phyloP scores from a whole-genome alignment of 1,284 basidiomycete species.

The Ganoderma meredithae region DNA sequence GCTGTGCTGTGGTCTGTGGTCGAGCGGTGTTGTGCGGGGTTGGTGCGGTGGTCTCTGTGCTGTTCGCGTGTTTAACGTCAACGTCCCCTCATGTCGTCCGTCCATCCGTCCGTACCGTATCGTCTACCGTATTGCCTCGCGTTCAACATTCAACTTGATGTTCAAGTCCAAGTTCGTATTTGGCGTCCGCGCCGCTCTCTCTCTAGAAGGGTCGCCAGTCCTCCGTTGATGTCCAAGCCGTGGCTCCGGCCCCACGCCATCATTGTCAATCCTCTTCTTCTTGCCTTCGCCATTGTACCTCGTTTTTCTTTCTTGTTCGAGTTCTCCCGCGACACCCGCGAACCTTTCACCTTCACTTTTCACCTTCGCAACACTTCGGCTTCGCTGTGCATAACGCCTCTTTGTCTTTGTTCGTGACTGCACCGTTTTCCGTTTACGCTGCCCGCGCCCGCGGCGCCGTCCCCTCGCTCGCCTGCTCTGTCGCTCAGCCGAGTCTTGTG shows the following conservation, averaged over 20 bases:
- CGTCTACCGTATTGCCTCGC: not conserved
- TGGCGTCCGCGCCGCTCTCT: no score
- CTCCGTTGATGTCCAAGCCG: not conserved
- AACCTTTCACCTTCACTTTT: not conserved
- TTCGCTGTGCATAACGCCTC: slow-evolving; percentile 22
- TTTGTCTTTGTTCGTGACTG: not conserved
- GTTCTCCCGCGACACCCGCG: not conserved
- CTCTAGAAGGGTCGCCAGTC: no score
- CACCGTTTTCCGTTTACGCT: not conserved
- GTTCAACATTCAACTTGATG: no score
- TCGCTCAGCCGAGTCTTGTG: not conserved
- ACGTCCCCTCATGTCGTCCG: not conserved
- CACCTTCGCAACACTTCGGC: not conserved
- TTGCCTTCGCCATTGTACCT: not conserved
- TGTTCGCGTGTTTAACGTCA: no score
- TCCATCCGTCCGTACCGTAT: not conserved
- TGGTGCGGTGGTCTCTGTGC: no score
- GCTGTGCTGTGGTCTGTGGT: not conserved
- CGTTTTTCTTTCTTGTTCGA: not conserved
- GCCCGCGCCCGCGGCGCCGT: slow-evolving; percentile 26
- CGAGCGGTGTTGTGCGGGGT: not conserved
- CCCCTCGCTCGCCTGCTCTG: slow-evolving; percentile 24
- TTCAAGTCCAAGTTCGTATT: no score
- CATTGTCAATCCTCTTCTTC: no score
- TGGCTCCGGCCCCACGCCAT: not conserved